Evolutionary conservation across 352 stramenopile genomes (phyloP), one percentile per base, ranked within the genome.

Genomic region (Achlya hypogyna): DNA sequence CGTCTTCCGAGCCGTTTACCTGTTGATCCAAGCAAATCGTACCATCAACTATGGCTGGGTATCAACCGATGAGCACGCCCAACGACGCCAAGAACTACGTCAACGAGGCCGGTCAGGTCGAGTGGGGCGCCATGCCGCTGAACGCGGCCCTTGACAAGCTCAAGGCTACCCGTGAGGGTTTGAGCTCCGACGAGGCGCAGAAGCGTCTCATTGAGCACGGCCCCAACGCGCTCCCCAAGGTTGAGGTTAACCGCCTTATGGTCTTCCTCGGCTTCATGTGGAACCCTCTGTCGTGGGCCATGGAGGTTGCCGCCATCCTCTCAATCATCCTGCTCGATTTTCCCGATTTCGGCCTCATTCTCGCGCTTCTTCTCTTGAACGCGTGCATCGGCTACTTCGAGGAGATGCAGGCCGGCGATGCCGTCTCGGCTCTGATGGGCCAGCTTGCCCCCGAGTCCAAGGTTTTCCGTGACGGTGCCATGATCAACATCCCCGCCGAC

Each of bases 381-480:
- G 75, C 85, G 29, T 75, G 77, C 75, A 86, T 93, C 69, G 81
- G 79, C 3, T 88, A 90, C 74, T 79, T 90, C 52, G 78, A 95
- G 73, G 76, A 84, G 71, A 81, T 91, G 62, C 89, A 96, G 73
- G 88, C 85, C 35, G 87, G 85, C 8, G 81, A 92, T 62, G 90
- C 89, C 34, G 86, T 97, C 54, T 81, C 84, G 43, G 89, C 88
- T 12, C 72, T 97, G 23, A 97, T 96, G 86, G 83, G 79, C 52
- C 81, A 86, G 58, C 74, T 97, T 34, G 86, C 80, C 18, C 89
- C 89, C 1, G 76, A 93, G 52, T 83, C 79, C 62, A 91, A 87
- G 63, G 83, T 87, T 23, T 85, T 95, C 62, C 84, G 89, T 67
- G 78, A 96, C 60, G 88, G 87, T 25, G 72, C 87, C 54, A 82